Evolutionary conservation across 768 basidiomycete species (phyloP), one percentile per base, ranked within the genome.

Genomic region (Pleurotus tuber-regium): DNA sequence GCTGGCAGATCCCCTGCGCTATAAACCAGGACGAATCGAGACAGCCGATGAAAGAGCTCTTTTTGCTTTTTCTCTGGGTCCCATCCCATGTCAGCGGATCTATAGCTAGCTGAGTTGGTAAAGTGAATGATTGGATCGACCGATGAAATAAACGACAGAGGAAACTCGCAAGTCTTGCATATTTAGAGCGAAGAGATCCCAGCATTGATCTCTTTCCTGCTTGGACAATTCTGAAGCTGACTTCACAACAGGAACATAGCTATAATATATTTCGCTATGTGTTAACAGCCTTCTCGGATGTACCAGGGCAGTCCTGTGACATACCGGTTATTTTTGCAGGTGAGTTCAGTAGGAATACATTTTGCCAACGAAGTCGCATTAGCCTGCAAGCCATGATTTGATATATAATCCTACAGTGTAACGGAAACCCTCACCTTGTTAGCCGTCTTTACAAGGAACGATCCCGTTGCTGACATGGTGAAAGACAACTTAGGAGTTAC

Each of bases 81-180:
- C 84, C 86, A 90, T 39, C 85, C 85, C 61, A 86, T 78, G 14
- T 82, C 81, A 3, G 86, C 86, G 4, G 59, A 46, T 10, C 60
- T 62, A 57, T 81, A 86, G 18, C 86, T 87, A 55, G 52, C 35
- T 30, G 8, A 26, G 9, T 40, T 43, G n/a, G 31, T 8, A 21
- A 50, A 36, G 8, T 24, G 5, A 2, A 35, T 4, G 19, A 29
- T 31, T 12, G 24, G 4, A 39, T 8, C 28, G 28, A 9, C 4
- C 42, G 31, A 26, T 29, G 16, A 30, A 5, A 29, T n/a, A 10
- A 21, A 18, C 18, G 21, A 12, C 5, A 6, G 29, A 23, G 41
- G 47, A 25, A 3, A 65, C 74, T 31, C 59, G 78, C 78, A 76
- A 58, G 6, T 57, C 61, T 41, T 54, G 64, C 86, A 89, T 88